Evolutionary conservation across 2,329 filamentous ascomycete genomes (phyloP).

Genomic region (Teratosphaeria epicoccoides): DNA sequence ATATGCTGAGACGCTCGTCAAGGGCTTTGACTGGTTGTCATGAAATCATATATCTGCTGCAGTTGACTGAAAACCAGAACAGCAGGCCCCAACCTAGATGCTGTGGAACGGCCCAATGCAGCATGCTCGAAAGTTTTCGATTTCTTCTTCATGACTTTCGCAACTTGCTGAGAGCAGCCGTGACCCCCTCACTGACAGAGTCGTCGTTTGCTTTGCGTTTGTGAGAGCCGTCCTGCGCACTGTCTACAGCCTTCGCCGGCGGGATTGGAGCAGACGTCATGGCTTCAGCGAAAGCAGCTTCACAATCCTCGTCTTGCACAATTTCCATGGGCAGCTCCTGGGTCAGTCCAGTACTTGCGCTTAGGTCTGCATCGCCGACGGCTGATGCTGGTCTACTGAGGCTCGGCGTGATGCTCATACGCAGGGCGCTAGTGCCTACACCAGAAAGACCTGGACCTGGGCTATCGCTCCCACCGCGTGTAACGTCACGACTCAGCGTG

Average conservation of each 20-base stretch:
- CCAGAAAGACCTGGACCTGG: conserved; percentile 2
- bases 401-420: neutral
- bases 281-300: conserved; percentile 41
- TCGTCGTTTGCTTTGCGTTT: conserved; percentile 33
- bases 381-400: conserved; percentile 2
- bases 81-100: neutral
- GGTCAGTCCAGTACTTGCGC: conserved; percentile 26
- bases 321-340: conserved; percentile 23
- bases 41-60: neutral
- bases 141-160: conserved; percentile 24
- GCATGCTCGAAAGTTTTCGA: neutral
- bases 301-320: conserved; percentile 51
- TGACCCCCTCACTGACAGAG: conserved; percentile 46
- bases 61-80: neutral
- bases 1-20: conserved; percentile 16
- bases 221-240: neutral
- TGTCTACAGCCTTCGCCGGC: neutral
- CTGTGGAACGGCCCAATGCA: neutral
- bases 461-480: conserved; percentile 12
- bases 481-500: conserved; percentile 19
- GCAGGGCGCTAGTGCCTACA: neutral
- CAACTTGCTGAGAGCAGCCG: conserved; percentile 48
- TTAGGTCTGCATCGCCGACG: conserved; percentile 27
- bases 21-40: conserved; percentile 17
- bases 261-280: conserved; percentile 33